A percentile compares a stretch with the other conserved stretches of the same genome.
phyloP scores from a whole-genome alignment of 441 rosid species.

The Gossypium aridum region DNA sequence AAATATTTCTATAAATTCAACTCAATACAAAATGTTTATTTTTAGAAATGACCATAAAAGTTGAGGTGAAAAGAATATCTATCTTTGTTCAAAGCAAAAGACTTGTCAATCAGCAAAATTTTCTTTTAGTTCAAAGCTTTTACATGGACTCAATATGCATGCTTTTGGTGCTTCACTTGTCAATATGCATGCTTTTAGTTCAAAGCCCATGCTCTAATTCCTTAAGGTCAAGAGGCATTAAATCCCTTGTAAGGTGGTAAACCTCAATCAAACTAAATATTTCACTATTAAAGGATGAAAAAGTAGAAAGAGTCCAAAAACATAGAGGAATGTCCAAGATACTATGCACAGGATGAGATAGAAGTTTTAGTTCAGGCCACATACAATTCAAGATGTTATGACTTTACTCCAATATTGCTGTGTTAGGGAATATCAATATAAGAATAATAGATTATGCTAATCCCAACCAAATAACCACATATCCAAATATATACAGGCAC shows the following conservation, averaged over 20 bases:
- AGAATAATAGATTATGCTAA: not conserved
- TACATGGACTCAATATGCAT: not conserved
- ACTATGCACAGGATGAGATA: not conserved
- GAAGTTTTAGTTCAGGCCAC: not conserved
- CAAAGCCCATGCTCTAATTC: not conserved
- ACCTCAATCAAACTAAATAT: not conserved
- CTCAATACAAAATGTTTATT: not conserved
- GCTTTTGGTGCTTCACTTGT: not conserved
- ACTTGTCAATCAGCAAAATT: not conserved
- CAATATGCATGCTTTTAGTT: not conserved
- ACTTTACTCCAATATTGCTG: not conserved
- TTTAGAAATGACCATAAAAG: not conserved
- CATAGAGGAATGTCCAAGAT: not conserved
- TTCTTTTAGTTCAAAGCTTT: not conserved
- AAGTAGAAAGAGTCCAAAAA: not conserved
- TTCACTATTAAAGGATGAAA: not conserved
- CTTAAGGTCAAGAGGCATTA: constrained; percentile 2
- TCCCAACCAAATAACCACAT: not conserved
- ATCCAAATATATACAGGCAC: not conserved
- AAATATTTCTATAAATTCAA: constrained; percentile 1
- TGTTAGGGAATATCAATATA: not conserved
- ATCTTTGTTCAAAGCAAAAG: not conserved
- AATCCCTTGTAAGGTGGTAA: not conserved
- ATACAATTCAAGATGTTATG: not conserved
- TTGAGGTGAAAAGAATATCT: not conserved